A percentile compares a stretch with the other conserved stretches of the same genome.
Conservation (phyloP, 176 grass and related monocot species). For the Aegilops sharonensis region DNA sequence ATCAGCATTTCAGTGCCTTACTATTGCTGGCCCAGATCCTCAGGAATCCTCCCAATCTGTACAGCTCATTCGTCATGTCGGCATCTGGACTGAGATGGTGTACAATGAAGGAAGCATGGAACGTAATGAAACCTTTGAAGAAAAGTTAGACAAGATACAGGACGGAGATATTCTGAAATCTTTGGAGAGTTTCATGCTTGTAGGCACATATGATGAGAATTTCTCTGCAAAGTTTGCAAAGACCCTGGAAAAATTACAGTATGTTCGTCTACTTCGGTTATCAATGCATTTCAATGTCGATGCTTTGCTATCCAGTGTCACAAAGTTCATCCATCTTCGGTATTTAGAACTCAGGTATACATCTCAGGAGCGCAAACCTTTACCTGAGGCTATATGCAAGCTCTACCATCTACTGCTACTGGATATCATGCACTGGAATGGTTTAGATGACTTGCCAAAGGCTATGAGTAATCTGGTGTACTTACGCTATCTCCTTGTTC, state of each 20-base stretch:
- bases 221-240: not conserved
- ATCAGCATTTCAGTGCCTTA: constrained; percentile 1
- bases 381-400: constrained; percentile 34
- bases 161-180: not conserved
- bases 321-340: constrained; percentile 44
- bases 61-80: not conserved
- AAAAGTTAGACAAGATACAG: not conserved
- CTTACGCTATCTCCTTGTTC: constrained; percentile 27
- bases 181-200: constrained; percentile 16
- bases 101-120: not conserved
- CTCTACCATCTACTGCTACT: constrained; percentile 43
- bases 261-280: constrained; percentile 23
- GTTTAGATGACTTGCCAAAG: constrained; percentile 29
- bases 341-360: constrained; percentile 38
- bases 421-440: not conserved
- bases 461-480: constrained; percentile 24
- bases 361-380: not conserved
- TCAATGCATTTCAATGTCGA: constrained; percentile 1
- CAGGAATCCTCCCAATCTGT: not conserved
- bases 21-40: not conserved
- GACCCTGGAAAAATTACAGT: not conserved
- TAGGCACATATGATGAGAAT: constrained; percentile 21
- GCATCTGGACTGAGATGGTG: constrained; percentile 6
- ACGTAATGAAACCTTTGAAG: constrained; percentile 12
- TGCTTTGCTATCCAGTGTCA: constrained; percentile 2